Conservation (phyloP, 805 yeast genomes). For the Vanderwaltozyma tropicalis region DNA sequence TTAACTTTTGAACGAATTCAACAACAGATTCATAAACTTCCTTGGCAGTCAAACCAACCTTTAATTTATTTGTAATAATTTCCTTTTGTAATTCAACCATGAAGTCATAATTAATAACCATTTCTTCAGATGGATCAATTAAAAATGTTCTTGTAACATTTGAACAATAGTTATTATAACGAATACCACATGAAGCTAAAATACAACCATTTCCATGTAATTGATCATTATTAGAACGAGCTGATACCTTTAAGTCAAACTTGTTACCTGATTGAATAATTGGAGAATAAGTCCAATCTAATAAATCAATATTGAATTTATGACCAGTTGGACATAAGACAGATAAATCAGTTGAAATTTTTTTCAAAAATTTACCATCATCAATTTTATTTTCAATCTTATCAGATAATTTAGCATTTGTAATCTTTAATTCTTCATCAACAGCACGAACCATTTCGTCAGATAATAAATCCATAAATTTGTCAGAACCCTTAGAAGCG, state of each 20-base stretch:
- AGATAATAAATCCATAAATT: slow-evolving; percentile 70
- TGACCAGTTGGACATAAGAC: slow-evolving; percentile 32
- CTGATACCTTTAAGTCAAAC: slow-evolving; percentile 76
- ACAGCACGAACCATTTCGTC: slow-evolving; percentile 81
- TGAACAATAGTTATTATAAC: slow-evolving; percentile 84
- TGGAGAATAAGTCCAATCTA: slow-evolving; percentile 94
- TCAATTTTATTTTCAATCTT: slow-evolving; percentile 74
- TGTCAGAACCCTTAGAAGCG: slow-evolving; percentile 70
- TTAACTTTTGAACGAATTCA: slow-evolving; percentile 47
- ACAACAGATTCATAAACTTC: slow-evolving; percentile 55
- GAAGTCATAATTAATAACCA: slow-evolving; percentile 72
- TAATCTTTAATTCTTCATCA: slow-evolving; percentile 72
- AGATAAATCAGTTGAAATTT: slow-evolving; percentile 39
- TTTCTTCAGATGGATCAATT: slow-evolving; percentile 75
- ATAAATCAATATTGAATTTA: slow-evolving; percentile 62
- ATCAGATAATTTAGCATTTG: slow-evolving; percentile 66
- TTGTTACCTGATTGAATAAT: slow-evolving; percentile 81
- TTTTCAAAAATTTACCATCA: slow-evolving; percentile 55
- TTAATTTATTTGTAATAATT: slow-evolving; percentile 44
- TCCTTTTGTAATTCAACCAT: slow-evolving; percentile 59
- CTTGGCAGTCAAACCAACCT: slow-evolving; percentile 58
- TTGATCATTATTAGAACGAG: slow-evolving; percentile 56
- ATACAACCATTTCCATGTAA: slow-evolving; percentile 69
- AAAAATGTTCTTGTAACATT: slow-evolving; percentile 79
- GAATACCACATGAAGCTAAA: slow-evolving; percentile 70